phyloP scores from a whole-genome alignment of 345 rosid genomes.

The Draba incana region DNA sequence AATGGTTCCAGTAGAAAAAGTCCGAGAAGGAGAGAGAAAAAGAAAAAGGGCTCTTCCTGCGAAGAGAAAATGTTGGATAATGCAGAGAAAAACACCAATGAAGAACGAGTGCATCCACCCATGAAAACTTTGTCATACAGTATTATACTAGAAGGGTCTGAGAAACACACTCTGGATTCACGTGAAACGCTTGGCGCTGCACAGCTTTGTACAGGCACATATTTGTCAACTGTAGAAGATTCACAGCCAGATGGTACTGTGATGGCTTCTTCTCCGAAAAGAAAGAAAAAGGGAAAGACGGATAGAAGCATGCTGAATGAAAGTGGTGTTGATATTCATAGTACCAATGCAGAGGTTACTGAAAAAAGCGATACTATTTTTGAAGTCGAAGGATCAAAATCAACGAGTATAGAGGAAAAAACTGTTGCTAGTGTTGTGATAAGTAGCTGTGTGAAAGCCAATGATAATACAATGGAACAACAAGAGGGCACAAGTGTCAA shows the following conservation, averaged over 20 bases:
- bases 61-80: constrained; percentile 19
- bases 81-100: constrained; percentile 10
- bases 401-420: neutral
- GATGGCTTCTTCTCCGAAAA: constrained; percentile 24
- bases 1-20: constrained; percentile 7
- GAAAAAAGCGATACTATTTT: neutral
- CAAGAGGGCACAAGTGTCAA: constrained; percentile 11
- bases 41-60: constrained; percentile 5
- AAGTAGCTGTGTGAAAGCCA: constrained; percentile 11
- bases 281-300: constrained; percentile 16
- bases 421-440: constrained; percentile 15
- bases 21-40: neutral
- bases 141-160: constrained; percentile 9
- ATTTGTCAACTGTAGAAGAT: neutral
- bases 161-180: neutral
- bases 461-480: constrained; percentile 18
- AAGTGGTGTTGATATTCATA: constrained; percentile 19
- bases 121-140: neutral
- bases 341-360: constrained; percentile 15
- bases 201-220: constrained; percentile 1
- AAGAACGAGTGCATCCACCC: constrained; percentile 4
- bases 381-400: constrained; percentile 35
- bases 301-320: neutral
- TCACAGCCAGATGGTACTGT: constrained; percentile 19
- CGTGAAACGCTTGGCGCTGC: constrained; percentile 24